phyloP scores from a whole-genome alignment of 495 filamentous ascomycete species.

The Bacidia rubella region DNA sequence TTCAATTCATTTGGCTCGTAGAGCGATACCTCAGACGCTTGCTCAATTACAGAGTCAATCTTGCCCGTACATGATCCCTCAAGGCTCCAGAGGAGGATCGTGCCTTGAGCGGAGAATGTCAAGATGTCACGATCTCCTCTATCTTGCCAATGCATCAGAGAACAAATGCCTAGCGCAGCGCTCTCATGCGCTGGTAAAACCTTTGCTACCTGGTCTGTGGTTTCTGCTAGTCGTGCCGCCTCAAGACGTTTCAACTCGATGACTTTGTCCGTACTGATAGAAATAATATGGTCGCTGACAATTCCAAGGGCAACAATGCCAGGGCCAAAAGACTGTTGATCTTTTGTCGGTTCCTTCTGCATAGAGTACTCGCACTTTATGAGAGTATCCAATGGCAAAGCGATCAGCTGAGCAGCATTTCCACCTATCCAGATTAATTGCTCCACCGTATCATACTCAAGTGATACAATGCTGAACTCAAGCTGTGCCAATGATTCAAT shows the following conservation, averaged over 20 bases:
- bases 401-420: conserved; percentile 15
- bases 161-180: conserved; percentile 60
- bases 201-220: conserved; percentile 21
- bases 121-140: conserved; percentile 55
- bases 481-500: conserved; percentile 48
- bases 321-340: conserved; percentile 9
- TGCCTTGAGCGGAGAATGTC: conserved; percentile 72
- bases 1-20: conserved; percentile 63
- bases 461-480: conserved; percentile 48
- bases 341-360: neutral
- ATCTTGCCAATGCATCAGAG: conserved; percentile 43
- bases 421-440: conserved; percentile 44
- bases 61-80: conserved; percentile 52
- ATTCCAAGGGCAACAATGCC: conserved; percentile 54
- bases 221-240: conserved; percentile 18
- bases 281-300: conserved; percentile 53
- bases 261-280: conserved; percentile 57
- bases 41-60: conserved; percentile 56
- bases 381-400: conserved; percentile 9
- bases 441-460: conserved; percentile 41
- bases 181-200: conserved; percentile 57
- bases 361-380: too few relatives aligned
- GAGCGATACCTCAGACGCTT: conserved; percentile 40
- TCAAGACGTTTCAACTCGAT: conserved; percentile 48
- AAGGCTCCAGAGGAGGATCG: conserved; percentile 66